Evolutionary conservation across 1,284 basidiomycete species (phyloP).

Genomic region (Sporisorium iseilematis-ciliati): DNA sequence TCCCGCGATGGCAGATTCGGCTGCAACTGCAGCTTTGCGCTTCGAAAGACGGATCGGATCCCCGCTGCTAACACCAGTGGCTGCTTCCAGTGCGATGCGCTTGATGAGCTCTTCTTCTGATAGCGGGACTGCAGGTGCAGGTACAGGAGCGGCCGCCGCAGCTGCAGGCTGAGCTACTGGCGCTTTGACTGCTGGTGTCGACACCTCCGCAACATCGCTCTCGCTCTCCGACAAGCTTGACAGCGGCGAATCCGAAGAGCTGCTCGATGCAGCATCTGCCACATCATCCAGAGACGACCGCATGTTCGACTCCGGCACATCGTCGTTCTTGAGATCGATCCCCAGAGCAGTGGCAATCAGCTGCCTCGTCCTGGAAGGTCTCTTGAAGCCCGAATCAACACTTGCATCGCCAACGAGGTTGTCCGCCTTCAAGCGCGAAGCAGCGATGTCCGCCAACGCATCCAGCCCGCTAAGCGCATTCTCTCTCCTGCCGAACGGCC

Average conservation of each 20-base stretch:
- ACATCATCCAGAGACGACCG: slow-evolving; percentile 28
- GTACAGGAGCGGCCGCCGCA: not conserved
- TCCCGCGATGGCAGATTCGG: slow-evolving; percentile 36
- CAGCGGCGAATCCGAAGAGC: slow-evolving; percentile 25
- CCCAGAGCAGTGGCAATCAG: slow-evolving; percentile 41
- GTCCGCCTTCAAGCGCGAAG: slow-evolving; percentile 27
- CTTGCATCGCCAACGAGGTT: slow-evolving; percentile 2
- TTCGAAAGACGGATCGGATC: slow-evolving; percentile 40
- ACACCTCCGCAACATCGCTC: slow-evolving; percentile 4
- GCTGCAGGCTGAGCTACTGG: not conserved
- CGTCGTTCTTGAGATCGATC: slow-evolving; percentile 37
- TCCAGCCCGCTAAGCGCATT: slow-evolving; percentile 43
- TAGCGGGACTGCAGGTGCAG: not conserved
- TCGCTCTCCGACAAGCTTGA: slow-evolving; percentile 42
- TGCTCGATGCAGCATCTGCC: slow-evolving; percentile 3
- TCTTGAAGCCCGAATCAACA: slow-evolving; percentile 14
- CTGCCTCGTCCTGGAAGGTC: slow-evolving; percentile 37
- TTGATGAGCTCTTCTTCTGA: slow-evolving; percentile 42
- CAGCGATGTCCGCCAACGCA: slow-evolving; percentile 43
- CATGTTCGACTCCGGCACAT: slow-evolving; percentile 48
- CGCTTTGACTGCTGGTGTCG: not conserved
- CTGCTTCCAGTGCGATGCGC: slow-evolving; percentile 32
- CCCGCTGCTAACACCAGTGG: slow-evolving; percentile 26
- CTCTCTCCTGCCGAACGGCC: slow-evolving; percentile 42
- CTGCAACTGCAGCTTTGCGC: slow-evolving; percentile 48